Conservation (phyloP, 2,329 filamentous ascomycete species). For the Neocatenulostroma microsporum region DNA sequence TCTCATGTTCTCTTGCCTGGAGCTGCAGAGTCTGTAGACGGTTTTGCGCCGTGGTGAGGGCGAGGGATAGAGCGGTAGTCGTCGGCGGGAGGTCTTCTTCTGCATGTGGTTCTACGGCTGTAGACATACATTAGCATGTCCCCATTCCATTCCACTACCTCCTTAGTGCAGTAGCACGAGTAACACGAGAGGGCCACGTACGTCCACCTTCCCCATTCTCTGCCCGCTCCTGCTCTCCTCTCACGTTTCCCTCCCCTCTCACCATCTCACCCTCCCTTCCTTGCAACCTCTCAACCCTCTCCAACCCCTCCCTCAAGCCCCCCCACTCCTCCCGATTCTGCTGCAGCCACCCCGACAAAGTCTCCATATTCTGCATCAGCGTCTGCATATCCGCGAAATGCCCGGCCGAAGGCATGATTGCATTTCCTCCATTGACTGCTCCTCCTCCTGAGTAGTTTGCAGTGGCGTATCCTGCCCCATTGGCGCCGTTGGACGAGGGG, state of each 20-base stretch:
- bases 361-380: constrained; percentile 31
- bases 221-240: too few species aligned
- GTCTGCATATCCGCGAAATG: constrained; percentile 33
- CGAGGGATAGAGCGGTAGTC: constrained; percentile 21
- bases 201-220: too few species aligned
- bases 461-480: background rate
- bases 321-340: constrained; percentile 30
- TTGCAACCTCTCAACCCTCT: constrained; percentile 22
- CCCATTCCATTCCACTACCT: too few species aligned
- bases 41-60: constrained; percentile 20
- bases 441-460: too few species aligned
- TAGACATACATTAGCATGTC: too few species aligned
- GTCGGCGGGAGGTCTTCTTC: constrained; percentile 21
- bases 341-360: constrained; percentile 27
- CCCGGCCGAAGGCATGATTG: constrained; percentile 30
- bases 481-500: constrained; percentile 4
- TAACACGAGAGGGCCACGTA: too few species aligned
- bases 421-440: constrained; percentile 19
- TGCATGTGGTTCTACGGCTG: background rate
- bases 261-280: background rate
- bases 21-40: constrained; percentile 22
- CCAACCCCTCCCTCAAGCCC: constrained; percentile 26
- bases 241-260: too few species aligned
- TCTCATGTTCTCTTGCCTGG: constrained; percentile 20
- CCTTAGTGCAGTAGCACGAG: too few species aligned